Evolutionary conservation across 768 basidiomycete species (phyloP), one percentile per base, ranked within the genome.

Genomic region (Clitopilus hobsonii): DNA sequence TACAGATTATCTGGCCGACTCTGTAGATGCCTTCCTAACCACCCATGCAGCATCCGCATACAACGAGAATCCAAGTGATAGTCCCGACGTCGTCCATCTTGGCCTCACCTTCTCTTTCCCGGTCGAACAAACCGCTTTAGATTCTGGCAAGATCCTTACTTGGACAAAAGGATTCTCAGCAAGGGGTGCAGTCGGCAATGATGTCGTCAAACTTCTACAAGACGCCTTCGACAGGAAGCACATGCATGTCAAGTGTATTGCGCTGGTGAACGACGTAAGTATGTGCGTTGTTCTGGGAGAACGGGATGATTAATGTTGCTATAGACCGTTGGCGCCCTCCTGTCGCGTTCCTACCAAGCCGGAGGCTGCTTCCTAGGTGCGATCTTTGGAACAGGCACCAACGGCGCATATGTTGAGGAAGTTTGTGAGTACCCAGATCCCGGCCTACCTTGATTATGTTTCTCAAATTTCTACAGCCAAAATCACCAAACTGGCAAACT

Each of bases 81-180:
- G 58, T 16, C 61, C 68, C 1, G 73, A 79, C 60, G 62, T 71
- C 1, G 73, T 82, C 7, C 71, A 76, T 49, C 85, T 99, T 2
- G 97, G 96, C 7, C 80, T 99, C 51, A 98, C 97, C 0, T 99
- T 98, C 70, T 94, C 91, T 25, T 97, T 98, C 76, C 97, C 97
- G 1, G 97, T 98, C 25, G 93, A 97, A 63, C 97, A 99, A 67
- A 94, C 92, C 0, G 94, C 97, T 0, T 79, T 98, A 22, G 88
- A 88, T 62, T 84, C 85, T 22, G 97, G 97, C 0, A 91, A 85
- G 57, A 88, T 99, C 58, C 75, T 98, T 29, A 96, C 91, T 0
- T 94, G 92, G 92, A 98, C 92, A 3, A 96, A 98, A 71, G 97
- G 95, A 3, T 98, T 97, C 69, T 70, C 88, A n/a, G 93, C 92